Base-by-base conservation (phyloP, 805 yeast genomes). In the Nakazawaea sp. region DNA sequence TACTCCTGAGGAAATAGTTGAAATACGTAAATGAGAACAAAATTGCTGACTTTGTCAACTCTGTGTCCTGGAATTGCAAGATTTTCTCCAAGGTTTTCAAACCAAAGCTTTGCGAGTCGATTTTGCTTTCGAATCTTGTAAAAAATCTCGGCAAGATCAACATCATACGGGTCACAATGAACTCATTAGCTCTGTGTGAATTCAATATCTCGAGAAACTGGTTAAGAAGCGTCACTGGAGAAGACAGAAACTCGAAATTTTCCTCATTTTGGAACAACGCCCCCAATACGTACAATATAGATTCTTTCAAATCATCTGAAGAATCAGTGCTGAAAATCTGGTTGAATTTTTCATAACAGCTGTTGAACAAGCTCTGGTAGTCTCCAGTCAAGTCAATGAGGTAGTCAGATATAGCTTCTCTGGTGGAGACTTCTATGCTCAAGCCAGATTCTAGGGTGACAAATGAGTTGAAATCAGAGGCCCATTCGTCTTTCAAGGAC, bases 381-480 rank as follows among this genome's bases (percentile, higher is more conserved):
- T 35, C 32, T 4, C 57, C 60, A 26, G 68, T 62, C 25, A 78
- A 46, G 16, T 75, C 78, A 0, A 71, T 57, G 4, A 84, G 45
- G 24, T 75, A 69, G 20, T 80, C 86, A 19, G 65, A 63, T 1
- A 79, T 61, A 0, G 82, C 69, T 33, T 78, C 81, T 36, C 97
- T 70, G 1, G 79, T 70, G 2, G 70, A 56, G 8, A 58, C 56
- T 4, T 70, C 72, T 0, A 78, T 60, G 0, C 79, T 60, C 23
- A 88, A 65, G 2, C 87, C 96, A 2, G 85, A 67, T 40, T 84
- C 88, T 25, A 75, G 81, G 2, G 88, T 72, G 5, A 86, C 83
- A 53, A 75, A 87, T 3, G 55, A 58, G 49, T 88, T 86, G 50
- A 77, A 71, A 50, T 88, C 89, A 2, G 60, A 63, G 3, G 56